Evolutionary conservation across 768 basidiomycete genomes (phyloP), one percentile per base, ranked within the genome.

Genomic region (Termitomyces sp.): DNA sequence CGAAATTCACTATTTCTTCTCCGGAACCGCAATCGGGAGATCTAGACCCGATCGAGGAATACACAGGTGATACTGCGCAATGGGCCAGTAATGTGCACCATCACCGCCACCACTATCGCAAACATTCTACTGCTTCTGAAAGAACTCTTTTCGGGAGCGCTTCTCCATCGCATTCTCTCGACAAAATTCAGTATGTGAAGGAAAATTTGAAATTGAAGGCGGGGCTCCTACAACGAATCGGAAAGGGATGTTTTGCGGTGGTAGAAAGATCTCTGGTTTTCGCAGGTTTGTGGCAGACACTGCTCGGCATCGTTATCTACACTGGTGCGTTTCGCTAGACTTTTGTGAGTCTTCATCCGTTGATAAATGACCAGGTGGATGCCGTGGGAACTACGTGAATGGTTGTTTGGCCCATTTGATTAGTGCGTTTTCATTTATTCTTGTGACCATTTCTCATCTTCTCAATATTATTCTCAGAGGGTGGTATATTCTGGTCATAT

Each of bases 401-500:
- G 87, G 86, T 1, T 95, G 91, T 64, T 76, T 94, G 33, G 95
- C 95, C 0, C 95, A 98, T 73, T 69, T 94, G 41, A 96, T 98
- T 76, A 98, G 91, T 91, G 70, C 57, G 89, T 72, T 20, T 71
- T 42, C 33, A 56, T 53, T n/a, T 7, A 12, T 52, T 30, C 16
- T 53, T 55, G 44, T 39, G 51, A 22, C 33, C 27, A 27, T n/a
- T 24, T 37, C n/a, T 62, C 24, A 27, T 55, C 60, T 24, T 48
- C 48, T 62, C 57, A 48, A 62, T 58, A 30, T 34, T 58, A 46
- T 18, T 54, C 47, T 12, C 68, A 93, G 91, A 93, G 82, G 93
- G 95, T 22, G 85, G 81, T 34, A 93, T 97, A 63, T 98, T 98
- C 75, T 93, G 93, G 86, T 84, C 82, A 58, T 98, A 93, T 71